Evolutionary conservation across 23 red algal species (phyloP).

Genomic region (Cyanidiococcus yangmingshanensis): DNA sequence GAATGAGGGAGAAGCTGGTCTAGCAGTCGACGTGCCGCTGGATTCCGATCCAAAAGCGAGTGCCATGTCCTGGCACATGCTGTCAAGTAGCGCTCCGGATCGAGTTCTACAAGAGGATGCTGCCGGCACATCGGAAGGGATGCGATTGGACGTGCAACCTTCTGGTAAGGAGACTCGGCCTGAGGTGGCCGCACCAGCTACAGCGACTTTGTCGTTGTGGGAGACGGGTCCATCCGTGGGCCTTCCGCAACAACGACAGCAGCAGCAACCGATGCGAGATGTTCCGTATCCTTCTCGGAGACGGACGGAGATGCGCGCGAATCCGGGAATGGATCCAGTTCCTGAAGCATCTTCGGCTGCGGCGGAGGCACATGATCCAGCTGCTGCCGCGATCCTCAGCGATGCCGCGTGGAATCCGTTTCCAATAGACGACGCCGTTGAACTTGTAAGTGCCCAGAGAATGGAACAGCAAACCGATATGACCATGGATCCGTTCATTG

Average conservation of each 20-base stretch:
- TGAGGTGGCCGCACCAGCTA: background rate
- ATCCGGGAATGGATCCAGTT: background rate
- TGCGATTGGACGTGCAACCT: no score
- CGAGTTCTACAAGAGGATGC: background rate
- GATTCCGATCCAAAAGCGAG: background rate
- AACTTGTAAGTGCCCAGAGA: background rate
- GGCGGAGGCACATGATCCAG: background rate
- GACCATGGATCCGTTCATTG: background rate
- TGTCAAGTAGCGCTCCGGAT: background rate
- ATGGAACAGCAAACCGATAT: background rate
- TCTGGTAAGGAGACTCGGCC: background rate
- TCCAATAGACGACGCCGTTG: background rate
- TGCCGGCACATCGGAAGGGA: no score
- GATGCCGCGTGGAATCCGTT: background rate
- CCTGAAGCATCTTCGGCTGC: background rate
- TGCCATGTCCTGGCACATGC: background rate
- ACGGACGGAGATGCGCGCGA: background rate
- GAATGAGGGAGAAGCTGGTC: background rate
- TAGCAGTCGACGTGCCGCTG: background rate
- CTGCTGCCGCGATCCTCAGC: background rate
- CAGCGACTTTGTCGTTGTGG: background rate
- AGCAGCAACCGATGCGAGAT: background rate
- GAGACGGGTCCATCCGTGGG: background rate
- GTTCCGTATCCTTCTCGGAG: background rate
- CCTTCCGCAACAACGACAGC: background rate